These are phyloP conservation scores for Allantophomopsis cytisporea DNA, from an alignment of 2,329 filamentous ascomycete species.

Conservation along the genomic window DNA sequence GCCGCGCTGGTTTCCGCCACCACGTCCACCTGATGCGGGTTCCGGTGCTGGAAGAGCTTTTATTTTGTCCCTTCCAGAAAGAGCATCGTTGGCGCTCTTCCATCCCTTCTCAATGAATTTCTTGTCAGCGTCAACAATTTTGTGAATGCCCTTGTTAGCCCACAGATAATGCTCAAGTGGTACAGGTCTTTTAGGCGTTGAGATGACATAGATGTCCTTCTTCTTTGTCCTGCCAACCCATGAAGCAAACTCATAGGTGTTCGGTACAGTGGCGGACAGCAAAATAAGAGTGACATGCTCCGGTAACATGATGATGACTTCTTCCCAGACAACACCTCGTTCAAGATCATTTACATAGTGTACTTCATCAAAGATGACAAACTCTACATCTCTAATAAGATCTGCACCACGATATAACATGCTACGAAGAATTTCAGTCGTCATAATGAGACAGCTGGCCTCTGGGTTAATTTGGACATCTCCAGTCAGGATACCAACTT, in stretches of 20 bases:
- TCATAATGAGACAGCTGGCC: slow-evolving; percentile 98
- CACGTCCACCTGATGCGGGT: slow-evolving; percentile 19
- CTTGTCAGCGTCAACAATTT: slow-evolving; percentile 90
- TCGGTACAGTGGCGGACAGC: slow-evolving; percentile 90
- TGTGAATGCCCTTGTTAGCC: slow-evolving; percentile 84
- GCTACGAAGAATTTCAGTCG: slow-evolving; percentile 91
- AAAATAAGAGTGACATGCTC: slow-evolving; percentile 94
- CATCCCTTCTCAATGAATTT: slow-evolving; percentile 84
- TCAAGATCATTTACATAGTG: slow-evolving; percentile 97
- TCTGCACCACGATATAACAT: slow-evolving; percentile 97
- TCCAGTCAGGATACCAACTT: slow-evolving; percentile 92
- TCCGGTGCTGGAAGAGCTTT: slow-evolving; percentile 31
- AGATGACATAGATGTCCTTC: slow-evolving; percentile 98
- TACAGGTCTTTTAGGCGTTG: slow-evolving; percentile 87
- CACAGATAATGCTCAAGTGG: slow-evolving; percentile 93
- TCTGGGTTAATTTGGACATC: slow-evolving; percentile 97
- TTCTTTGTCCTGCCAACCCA: slow-evolving; percentile 98
- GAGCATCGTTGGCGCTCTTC: slow-evolving; percentile 79
- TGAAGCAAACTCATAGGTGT: slow-evolving; percentile 93
- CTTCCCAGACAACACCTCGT: slow-evolving; percentile 96
- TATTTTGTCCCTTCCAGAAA: slow-evolving; percentile 71
- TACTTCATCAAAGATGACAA: slow-evolving; percentile 97
- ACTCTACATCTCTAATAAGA: slow-evolving; percentile 92
- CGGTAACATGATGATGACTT: slow-evolving; percentile 98
- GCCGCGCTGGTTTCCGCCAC: slow-evolving; percentile 38